These are phyloP conservation scores for Apostasia shenzhenica DNA, from an alignment of 106 monocot genomes.

Conservation along the genomic window DNA sequence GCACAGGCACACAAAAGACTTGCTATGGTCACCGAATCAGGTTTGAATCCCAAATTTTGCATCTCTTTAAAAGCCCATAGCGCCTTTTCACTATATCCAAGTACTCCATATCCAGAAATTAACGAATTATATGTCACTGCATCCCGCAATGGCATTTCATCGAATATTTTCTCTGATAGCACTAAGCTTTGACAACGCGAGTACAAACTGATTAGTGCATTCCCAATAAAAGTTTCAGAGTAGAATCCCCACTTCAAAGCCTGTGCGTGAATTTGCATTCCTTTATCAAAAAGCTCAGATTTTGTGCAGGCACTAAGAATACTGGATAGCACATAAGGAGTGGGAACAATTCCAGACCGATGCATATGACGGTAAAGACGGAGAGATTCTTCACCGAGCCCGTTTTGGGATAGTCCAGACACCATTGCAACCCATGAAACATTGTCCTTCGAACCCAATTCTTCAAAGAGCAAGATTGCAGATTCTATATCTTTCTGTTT, in stretches of 20 bases:
- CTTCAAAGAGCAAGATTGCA: conserved; percentile 54
- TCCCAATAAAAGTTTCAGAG: conserved; percentile 58
- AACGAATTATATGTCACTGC: conserved; percentile 69
- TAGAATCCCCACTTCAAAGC: conserved; percentile 52
- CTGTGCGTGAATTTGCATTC: conserved; percentile 56
- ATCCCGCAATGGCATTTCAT: conserved; percentile 46
- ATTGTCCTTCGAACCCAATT: conserved; percentile 35
- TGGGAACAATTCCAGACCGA: conserved; percentile 32
- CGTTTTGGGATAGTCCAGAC: conserved; percentile 68
- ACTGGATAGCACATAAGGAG: conserved; percentile 75
- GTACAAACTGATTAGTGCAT: conserved; percentile 71
- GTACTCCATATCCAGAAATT: conserved; percentile 58
- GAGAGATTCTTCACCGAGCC: conserved; percentile 50
- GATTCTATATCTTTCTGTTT: conserved; percentile 34
- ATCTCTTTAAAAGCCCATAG: conserved; percentile 42
- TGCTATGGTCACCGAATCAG: conserved; percentile 63
- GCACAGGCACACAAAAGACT: conserved; percentile 65
- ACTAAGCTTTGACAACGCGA: conserved; percentile 29
- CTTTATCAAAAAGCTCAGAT: conserved; percentile 30
- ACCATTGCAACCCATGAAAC: conserved; percentile 87
- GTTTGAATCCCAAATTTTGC: conserved; percentile 39
- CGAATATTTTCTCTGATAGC: conserved; percentile 40
- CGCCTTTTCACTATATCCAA: conserved; percentile 38
- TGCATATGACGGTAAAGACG: conserved; percentile 47
- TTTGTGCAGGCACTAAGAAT: conserved; percentile 74